A percentile compares a stretch with the other conserved stretches of the same genome.
These are phyloP conservation scores for Cyclotella cryptica DNA, from an alignment of 108 stramenopile species.

Conservation along the genomic window DNA sequence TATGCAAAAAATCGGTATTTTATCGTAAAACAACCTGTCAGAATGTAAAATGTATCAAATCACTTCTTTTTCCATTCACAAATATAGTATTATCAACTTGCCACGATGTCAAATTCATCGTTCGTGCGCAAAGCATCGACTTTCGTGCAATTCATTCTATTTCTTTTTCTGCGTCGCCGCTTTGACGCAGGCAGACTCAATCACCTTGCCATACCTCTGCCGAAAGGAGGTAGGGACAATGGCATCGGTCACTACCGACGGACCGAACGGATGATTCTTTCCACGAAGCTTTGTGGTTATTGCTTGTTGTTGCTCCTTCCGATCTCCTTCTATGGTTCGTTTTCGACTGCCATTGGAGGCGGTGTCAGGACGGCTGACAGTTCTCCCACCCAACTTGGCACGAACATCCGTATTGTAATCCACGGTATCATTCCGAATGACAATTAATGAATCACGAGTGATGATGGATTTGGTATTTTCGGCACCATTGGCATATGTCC, in stretches of 20 bases:
- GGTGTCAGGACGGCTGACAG: not conserved
- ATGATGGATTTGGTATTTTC: not conserved
- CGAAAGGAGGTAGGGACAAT: slow-evolving; percentile 27
- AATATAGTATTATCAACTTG: too few relatives aligned
- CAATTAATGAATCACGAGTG: slow-evolving; percentile 1
- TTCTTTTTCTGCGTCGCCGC: too few relatives aligned
- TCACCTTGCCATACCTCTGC: slow-evolving; percentile 19
- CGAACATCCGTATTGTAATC: slow-evolving; percentile 24
- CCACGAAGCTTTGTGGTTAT: not conserved
- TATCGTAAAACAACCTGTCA: too few relatives aligned
- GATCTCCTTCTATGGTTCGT: not conserved
- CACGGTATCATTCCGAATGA: slow-evolving; percentile 31
- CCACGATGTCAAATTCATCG: too few relatives aligned
- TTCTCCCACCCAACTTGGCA: not conserved
- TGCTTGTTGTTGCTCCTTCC: not conserved
- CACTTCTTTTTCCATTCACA: too few relatives aligned
- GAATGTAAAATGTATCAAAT: too few relatives aligned
- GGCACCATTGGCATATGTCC: not conserved
- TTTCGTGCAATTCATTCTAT: too few relatives aligned
- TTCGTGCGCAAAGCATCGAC: too few relatives aligned
- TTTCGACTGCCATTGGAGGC: not conserved
- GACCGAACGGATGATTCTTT: not conserved
- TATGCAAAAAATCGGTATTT: too few relatives aligned
- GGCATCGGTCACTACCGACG: not conserved
- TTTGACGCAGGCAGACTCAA: not conserved